Conservation (phyloP, 257 asterid species). For the Mitragyna speciosa region DNA sequence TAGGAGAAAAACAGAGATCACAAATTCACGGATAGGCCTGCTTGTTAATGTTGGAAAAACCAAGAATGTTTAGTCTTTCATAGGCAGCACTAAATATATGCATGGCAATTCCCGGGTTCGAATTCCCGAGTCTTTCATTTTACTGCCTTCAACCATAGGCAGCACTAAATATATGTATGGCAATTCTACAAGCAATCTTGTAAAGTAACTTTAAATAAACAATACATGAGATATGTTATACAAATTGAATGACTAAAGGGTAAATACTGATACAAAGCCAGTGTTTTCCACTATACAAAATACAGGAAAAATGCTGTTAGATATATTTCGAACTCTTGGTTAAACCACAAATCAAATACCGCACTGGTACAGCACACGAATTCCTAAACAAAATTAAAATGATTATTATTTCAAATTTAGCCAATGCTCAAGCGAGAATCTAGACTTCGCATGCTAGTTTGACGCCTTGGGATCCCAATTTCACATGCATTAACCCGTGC, state of each 20-base stretch:
- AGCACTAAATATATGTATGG: background rate
- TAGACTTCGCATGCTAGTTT: slow-evolving; percentile 61
- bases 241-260: slow-evolving; percentile 23
- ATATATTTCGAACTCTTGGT: slow-evolving; percentile 26
- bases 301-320: slow-evolving; percentile 48
- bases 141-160: background rate
- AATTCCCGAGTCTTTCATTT: no score
- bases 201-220: background rate
- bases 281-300: slow-evolving; percentile 52
- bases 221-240: slow-evolving; percentile 16
- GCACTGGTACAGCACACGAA: slow-evolving; percentile 34
- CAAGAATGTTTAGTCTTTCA: background rate
- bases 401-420: slow-evolving; percentile 30
- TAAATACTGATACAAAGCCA: slow-evolving; percentile 41
- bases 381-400: slow-evolving; percentile 30
- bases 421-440: slow-evolving; percentile 91
- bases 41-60: background rate
- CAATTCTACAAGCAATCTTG: slow-evolving; percentile 3
- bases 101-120: background rate
- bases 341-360: slow-evolving; percentile 38
- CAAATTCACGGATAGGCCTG: background rate
- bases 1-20: background rate
- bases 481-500: slow-evolving; percentile 94
- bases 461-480: slow-evolving; percentile 92
- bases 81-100: background rate